Percentiles rank a stretch among this genome's conserved stretches.
phyloP scores from a whole-genome alignment of 2,329 filamentous ascomycete genomes.

The Colletotrichum magnum region DNA sequence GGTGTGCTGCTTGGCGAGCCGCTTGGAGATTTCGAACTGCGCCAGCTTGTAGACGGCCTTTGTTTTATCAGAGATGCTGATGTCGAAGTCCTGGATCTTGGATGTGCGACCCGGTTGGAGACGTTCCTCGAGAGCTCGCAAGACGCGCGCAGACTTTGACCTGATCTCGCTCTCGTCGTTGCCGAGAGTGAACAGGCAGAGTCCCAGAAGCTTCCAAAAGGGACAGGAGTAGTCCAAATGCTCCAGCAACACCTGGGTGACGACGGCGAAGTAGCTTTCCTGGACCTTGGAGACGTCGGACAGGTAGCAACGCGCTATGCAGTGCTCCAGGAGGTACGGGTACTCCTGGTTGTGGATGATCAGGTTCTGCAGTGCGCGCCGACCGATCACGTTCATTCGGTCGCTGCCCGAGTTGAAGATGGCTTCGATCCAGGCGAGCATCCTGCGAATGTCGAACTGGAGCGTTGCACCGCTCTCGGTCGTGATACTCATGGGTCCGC shows the following conservation, averaged over 20 bases:
- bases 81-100: conserved; percentile 96
- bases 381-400: conserved; percentile 90
- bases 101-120: conserved; percentile 82
- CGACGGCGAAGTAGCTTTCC: conserved; percentile 95
- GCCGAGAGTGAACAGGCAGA: conserved; percentile 92
- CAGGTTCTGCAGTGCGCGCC: conserved; percentile 88
- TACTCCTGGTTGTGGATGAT: conserved; percentile 93
- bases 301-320: conserved; percentile 91
- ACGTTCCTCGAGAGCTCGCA: conserved; percentile 86
- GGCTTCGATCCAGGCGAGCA: conserved; percentile 95
- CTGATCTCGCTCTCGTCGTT: conserved; percentile 92
- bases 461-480: conserved; percentile 90
- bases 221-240: conserved; percentile 85
- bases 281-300: conserved; percentile 85
- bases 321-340: conserved; percentile 87
- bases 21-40: conserved; percentile 95
- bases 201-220: conserved; percentile 91
- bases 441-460: conserved; percentile 91
- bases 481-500: conserved; percentile 85
- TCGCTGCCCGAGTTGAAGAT: conserved; percentile 96
- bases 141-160: conserved; percentile 86
- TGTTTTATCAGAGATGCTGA: conserved; percentile 98
- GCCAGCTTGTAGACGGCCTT: conserved; percentile 98
- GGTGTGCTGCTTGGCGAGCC: conserved; percentile 88
- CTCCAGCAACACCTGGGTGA: conserved; percentile 88